Evolutionary conservation across 768 basidiomycete species (phyloP).

Genomic region (Lactifluus volemus): DNA sequence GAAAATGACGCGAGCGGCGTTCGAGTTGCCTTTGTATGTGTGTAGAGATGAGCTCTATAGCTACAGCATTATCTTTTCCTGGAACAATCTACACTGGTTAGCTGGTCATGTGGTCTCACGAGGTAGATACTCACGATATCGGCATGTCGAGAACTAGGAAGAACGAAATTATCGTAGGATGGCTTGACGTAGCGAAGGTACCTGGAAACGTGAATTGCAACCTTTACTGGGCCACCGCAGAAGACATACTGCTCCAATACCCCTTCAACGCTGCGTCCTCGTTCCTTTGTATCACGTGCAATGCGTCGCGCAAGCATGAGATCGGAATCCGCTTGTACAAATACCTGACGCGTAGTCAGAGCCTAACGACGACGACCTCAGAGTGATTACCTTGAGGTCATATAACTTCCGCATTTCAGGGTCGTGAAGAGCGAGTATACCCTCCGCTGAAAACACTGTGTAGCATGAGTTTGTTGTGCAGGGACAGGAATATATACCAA

Average conservation of each 20-base stretch:
- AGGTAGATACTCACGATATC: conserved; percentile 56
- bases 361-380: not conserved
- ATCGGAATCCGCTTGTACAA: conserved; percentile 92
- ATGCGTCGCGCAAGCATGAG: conserved; percentile 95
- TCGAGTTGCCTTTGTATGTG: conserved; percentile 81
- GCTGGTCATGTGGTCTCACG: not conserved
- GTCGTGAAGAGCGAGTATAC: conserved; percentile 86
- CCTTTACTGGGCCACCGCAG: not conserved
- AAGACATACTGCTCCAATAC: conserved; percentile 73
- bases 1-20: conserved; percentile 65
- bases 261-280: conserved; percentile 78
- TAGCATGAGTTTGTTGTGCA: not conserved
- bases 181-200: conserved; percentile 95
- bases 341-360: conserved; percentile 40
- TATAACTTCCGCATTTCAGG: conserved; percentile 70
- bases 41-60: conserved; percentile 88
- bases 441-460: conserved; percentile 52
- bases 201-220: conserved; percentile 29
- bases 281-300: conserved; percentile 77
- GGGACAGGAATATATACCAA: conserved; percentile 42
- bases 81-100: conserved; percentile 75
- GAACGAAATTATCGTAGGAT: conserved; percentile 88
- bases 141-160: conserved; percentile 76
- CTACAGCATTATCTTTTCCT: conserved; percentile 79
- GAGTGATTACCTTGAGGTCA: conserved; percentile 67